A percentile compares a stretch with the other conserved stretches of the same genome.
Evolutionary conservation across 164 flowering plant species (phyloP).

Genomic region (Vitis rotundifolia): DNA sequence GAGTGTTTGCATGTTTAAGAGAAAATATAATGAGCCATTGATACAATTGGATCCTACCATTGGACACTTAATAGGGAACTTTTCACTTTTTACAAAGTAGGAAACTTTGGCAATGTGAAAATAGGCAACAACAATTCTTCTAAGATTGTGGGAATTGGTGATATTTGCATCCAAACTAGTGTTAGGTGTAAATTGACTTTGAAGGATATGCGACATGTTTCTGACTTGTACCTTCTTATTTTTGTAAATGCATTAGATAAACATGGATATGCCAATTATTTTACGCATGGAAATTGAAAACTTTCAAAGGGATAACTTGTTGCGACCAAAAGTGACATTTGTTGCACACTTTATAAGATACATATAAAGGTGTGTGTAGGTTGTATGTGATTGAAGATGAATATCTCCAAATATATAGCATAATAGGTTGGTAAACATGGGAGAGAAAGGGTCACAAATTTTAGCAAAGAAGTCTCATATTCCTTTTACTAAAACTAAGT

Average conservation of each 20-base stretch:
- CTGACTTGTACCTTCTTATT: slow-evolving; percentile 7
- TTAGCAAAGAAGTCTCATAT: background rate
- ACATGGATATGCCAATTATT: slow-evolving; percentile 1
- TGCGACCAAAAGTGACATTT: background rate
- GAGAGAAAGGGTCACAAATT: slow-evolving; percentile 6
- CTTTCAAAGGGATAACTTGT: background rate
- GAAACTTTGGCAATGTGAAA: slow-evolving; percentile 5
- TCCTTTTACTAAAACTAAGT: background rate
- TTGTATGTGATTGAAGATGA: background rate
- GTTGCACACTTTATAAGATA: background rate
- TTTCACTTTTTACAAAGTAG: background rate
- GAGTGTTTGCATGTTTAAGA: background rate
- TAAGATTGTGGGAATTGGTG: slow-evolving; percentile 5
- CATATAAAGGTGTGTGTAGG: background rate
- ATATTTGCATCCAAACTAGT: background rate
- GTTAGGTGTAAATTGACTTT: background rate
- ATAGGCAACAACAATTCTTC: background rate
- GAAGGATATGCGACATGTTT: slow-evolving; percentile 12
- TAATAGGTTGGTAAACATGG: background rate
- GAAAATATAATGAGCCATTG: background rate
- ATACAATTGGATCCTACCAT: background rate
- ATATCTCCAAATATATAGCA: slow-evolving; percentile 6
- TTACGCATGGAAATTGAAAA: slow-evolving; percentile 14
- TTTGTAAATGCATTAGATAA: background rate
- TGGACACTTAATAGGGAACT: background rate